These are phyloP conservation scores for Tephrocybe rancida DNA, from an alignment of 768 basidiomycete genomes.

Conservation along the genomic window DNA sequence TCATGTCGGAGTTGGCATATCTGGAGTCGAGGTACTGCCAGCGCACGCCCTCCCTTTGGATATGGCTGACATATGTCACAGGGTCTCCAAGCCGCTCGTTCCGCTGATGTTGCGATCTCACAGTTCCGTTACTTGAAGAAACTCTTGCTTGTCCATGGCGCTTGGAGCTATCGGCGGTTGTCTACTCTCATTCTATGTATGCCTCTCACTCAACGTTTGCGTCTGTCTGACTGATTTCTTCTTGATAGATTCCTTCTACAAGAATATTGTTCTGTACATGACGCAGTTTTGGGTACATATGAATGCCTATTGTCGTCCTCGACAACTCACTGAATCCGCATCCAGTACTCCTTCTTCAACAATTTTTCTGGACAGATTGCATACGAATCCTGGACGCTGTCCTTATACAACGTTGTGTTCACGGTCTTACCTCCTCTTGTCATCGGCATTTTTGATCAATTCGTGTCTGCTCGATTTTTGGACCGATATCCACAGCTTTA, in stretches of 20 bases:
- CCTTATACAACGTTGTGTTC: slow-evolving; percentile 95
- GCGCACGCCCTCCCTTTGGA: not conserved
- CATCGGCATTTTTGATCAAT: slow-evolving; percentile 98
- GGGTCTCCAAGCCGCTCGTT: slow-evolving; percentile 98
- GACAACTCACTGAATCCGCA: not conserved
- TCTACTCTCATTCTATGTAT: slow-evolving; percentile 95
- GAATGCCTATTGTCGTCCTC: not conserved
- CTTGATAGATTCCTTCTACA: slow-evolving; percentile 90
- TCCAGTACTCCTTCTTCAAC: slow-evolving; percentile 98
- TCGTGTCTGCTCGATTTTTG: slow-evolving; percentile 94
- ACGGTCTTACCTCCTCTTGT: slow-evolving; percentile 96
- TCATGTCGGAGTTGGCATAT: slow-evolving; percentile 96
- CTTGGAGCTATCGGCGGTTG: slow-evolving; percentile 96
- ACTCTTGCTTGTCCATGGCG: slow-evolving; percentile 92
- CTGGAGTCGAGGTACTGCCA: slow-evolving; percentile 82
- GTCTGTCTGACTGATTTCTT: slow-evolving; percentile 11
- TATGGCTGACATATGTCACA: slow-evolving; percentile 26
- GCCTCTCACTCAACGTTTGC: slow-evolving; percentile 29
- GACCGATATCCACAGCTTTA: slow-evolving; percentile 98
- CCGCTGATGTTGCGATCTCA: slow-evolving; percentile 96
- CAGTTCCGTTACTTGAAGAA: slow-evolving; percentile 97
- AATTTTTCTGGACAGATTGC: slow-evolving; percentile 99
- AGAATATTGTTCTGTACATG: slow-evolving; percentile 98
- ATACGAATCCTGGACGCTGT: slow-evolving; percentile 98
- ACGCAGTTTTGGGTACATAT: slow-evolving; percentile 91